A percentile compares a stretch with the other conserved stretches of the same genome.
phyloP scores from a whole-genome alignment of 2,329 filamentous ascomycete species.

The Colletotrichum noveboracense region DNA sequence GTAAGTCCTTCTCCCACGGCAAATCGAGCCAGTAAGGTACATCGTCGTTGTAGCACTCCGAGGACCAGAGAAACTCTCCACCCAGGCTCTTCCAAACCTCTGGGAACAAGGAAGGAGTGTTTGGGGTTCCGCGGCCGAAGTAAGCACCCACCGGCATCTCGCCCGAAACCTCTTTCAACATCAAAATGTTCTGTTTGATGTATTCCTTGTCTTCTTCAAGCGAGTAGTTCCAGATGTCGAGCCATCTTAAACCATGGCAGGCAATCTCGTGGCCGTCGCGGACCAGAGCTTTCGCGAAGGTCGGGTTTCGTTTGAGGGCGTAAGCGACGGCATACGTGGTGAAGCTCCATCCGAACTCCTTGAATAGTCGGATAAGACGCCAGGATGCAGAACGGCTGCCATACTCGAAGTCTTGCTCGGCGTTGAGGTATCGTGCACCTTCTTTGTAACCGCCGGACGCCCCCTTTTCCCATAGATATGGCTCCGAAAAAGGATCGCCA shows the following conservation, averaged over 20 bases:
- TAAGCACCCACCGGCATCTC: slow-evolving; percentile 38
- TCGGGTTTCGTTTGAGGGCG: slow-evolving; percentile 44
- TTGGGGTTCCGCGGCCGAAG: slow-evolving; percentile 35
- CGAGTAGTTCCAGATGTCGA: slow-evolving; percentile 44
- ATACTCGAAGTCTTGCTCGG: slow-evolving; percentile 30
- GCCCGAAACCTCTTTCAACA: slow-evolving; percentile 36
- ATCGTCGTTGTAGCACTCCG: slow-evolving; percentile 33
- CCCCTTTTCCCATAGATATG: slow-evolving; percentile 29
- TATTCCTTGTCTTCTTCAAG: slow-evolving; percentile 42
- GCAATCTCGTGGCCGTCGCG: slow-evolving; percentile 45
- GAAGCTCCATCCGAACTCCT: slow-evolving; percentile 45
- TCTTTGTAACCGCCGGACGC: slow-evolving; percentile 27
- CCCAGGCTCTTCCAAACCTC: slow-evolving; percentile 32
- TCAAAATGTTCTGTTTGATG: slow-evolving; percentile 39
- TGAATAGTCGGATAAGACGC: slow-evolving; percentile 44
- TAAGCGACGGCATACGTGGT: slow-evolving; percentile 45
- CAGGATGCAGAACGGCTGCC: slow-evolving; percentile 33
- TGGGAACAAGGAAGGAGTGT: slow-evolving; percentile 28
- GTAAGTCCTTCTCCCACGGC: slow-evolving; percentile 30
- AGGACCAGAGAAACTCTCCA: slow-evolving; percentile 30
- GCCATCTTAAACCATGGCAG: slow-evolving; percentile 45
- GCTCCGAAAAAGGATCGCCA: slow-evolving; percentile 27
- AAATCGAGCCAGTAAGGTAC: slow-evolving; percentile 32
- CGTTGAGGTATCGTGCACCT: slow-evolving; percentile 25
- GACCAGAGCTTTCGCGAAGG: slow-evolving; percentile 42